Conservation (phyloP, 768 basidiomycete genomes). For the Leccinum boreale region DNA sequence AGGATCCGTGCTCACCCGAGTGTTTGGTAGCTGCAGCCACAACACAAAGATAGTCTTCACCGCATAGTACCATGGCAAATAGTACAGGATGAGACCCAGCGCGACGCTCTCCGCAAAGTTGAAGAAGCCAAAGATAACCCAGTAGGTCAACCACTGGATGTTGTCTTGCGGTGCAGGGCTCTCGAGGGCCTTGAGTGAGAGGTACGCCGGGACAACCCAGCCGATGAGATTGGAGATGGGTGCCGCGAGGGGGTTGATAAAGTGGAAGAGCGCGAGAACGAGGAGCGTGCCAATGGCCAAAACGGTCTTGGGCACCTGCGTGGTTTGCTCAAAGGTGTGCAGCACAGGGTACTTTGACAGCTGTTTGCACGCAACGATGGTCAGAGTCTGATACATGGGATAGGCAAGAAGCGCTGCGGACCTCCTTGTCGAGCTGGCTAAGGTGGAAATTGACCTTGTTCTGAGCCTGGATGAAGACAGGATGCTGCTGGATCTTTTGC, state of each 20-base stretch:
- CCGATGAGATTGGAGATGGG: constrained; percentile 94
- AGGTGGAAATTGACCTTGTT: constrained; percentile 80
- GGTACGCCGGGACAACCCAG: constrained; percentile 91
- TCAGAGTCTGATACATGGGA: background rate
- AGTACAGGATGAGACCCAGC: constrained; percentile 82
- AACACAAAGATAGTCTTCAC: constrained; percentile 90
- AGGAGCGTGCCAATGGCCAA: constrained; percentile 69
- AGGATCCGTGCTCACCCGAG: constrained; percentile 58
- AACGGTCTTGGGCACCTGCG: constrained; percentile 91
- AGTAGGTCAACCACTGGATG: constrained; percentile 97
- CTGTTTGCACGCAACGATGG: constrained; percentile 32
- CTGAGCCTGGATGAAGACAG: constrained; percentile 78
- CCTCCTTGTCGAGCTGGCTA: constrained; percentile 95
- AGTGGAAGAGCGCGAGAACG: constrained; percentile 71
- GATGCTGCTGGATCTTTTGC: constrained; percentile 86
- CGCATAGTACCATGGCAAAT: constrained; percentile 91
- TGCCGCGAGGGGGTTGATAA: constrained; percentile 87
- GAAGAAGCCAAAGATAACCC: constrained; percentile 93
- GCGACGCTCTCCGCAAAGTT: constrained; percentile 90
- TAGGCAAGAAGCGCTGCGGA: constrained; percentile 32
- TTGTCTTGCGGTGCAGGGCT: constrained; percentile 78
- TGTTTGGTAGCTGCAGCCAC: constrained; percentile 86
- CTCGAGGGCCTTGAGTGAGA: constrained; percentile 95
- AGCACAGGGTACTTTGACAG: constrained; percentile 85
- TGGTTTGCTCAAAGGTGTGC: constrained; percentile 81